Conservation (phyloP, 2,329 filamentous ascomycete genomes). For the Hypomyces rosellus region DNA sequence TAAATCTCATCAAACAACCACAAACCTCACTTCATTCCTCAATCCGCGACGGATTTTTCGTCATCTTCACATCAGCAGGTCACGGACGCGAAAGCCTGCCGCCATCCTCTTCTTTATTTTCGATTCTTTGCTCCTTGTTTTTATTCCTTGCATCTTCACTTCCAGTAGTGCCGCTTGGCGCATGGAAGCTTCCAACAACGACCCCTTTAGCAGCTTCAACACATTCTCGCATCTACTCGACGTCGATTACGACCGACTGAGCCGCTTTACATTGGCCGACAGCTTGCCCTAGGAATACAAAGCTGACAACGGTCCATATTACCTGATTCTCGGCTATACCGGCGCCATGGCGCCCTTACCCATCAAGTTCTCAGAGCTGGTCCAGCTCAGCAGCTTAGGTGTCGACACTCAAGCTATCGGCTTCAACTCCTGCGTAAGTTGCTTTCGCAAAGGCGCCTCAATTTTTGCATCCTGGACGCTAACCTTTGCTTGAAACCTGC, state of each 20-base stretch:
- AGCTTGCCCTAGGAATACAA: slow-evolving; percentile 14
- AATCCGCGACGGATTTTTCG: slow-evolving; percentile 17
- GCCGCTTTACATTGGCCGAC: slow-evolving; percentile 19
- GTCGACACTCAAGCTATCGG: slow-evolving; percentile 54
- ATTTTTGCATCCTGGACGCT: background rate
- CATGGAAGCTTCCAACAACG: slow-evolving; percentile 31
- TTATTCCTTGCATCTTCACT: slow-evolving; percentile 16
- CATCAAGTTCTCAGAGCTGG: slow-evolving; percentile 89
- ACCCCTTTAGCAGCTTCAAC: slow-evolving; percentile 19
- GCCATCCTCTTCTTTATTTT: slow-evolving; percentile 8
- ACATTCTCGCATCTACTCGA: slow-evolving; percentile 8
- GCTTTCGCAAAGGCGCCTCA: slow-evolving; percentile 11
- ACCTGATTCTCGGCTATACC: slow-evolving; percentile 17
- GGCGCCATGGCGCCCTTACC: slow-evolving; percentile 63
- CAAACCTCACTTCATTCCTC: slow-evolving; percentile 10
- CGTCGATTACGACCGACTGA: slow-evolving; percentile 14
- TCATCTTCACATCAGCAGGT: slow-evolving; percentile 23
- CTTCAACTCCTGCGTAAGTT: slow-evolving; percentile 72
- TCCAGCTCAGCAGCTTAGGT: slow-evolving; percentile 54
- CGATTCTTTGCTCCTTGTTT: slow-evolving; percentile 13
- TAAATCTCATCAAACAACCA: slow-evolving; percentile 15
- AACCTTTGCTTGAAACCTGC: slow-evolving; percentile 17
- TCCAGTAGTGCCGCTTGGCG: slow-evolving; percentile 26
- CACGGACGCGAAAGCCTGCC: slow-evolving; percentile 16
- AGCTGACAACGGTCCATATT: slow-evolving; percentile 13